These are phyloP conservation scores for Amaranthus tricolor DNA, from an alignment of 179 eudicot genomes.

Conservation along the genomic window DNA sequence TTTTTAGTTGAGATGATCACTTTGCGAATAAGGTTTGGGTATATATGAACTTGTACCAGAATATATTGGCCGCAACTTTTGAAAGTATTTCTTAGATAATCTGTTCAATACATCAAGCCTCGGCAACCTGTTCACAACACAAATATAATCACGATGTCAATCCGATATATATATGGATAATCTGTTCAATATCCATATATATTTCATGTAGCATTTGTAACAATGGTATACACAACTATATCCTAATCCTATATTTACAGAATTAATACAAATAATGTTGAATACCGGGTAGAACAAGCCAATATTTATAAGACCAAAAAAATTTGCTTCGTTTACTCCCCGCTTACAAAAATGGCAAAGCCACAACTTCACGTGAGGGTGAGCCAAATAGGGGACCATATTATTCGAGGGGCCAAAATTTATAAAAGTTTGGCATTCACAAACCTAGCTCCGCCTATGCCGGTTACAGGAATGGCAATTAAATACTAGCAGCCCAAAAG, in stretches of 20 bases:
- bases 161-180: not conserved
- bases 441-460: too few relatives aligned
- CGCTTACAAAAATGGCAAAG: too few relatives aligned
- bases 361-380: too few relatives aligned
- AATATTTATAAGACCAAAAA: not conserved
- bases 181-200: not conserved
- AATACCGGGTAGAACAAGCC: not conserved
- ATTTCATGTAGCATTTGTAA: not conserved
- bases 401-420: not conserved
- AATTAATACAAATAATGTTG: not conserved
- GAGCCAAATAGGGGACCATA: not conserved
- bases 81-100: not conserved
- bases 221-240: not conserved
- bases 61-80: not conserved
- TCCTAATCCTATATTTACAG: not conserved
- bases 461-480: too few relatives aligned
- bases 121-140: conserved; percentile 23
- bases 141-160: not conserved
- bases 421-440: not conserved
- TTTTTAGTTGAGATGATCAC: not conserved
- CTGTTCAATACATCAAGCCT: conserved; percentile 1
- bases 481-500: too few relatives aligned
- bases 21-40: not conserved
- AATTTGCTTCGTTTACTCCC: not conserved
- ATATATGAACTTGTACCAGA: conserved; percentile 1